phyloP scores from a whole-genome alignment of 768 basidiomycete genomes.

The Kwoniella mangroviensis region DNA sequence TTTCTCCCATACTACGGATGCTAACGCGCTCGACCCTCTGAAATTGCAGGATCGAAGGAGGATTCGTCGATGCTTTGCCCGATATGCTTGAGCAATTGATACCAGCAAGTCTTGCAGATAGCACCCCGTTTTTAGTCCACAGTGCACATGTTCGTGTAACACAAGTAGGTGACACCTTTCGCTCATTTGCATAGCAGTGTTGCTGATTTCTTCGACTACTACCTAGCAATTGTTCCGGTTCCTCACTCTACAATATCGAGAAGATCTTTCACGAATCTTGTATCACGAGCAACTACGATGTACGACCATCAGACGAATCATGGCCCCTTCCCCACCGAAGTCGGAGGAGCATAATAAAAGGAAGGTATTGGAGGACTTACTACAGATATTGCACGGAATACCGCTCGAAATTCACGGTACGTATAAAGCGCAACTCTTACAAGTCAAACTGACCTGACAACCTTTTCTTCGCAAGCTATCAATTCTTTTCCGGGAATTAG shows the following conservation, averaged over 20 bases:
- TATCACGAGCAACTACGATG: slow-evolving; percentile 1
- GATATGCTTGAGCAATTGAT: slow-evolving; percentile 8
- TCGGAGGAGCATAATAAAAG: slow-evolving; percentile 15
- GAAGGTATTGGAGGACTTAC: slow-evolving; percentile 6
- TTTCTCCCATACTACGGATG: not conserved
- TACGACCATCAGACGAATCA: not conserved
- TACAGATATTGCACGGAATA: slow-evolving; percentile 13
- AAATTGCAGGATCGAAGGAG: slow-evolving; percentile 3
- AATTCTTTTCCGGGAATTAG: slow-evolving; percentile 11
- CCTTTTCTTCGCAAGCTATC: not conserved
- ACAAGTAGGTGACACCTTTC: not conserved
- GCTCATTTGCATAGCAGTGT: not conserved
- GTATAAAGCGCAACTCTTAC: not conserved
- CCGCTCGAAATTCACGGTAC: slow-evolving; percentile 11
- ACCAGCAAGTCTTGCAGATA: slow-evolving; percentile 6
- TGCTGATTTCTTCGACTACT: not conserved
- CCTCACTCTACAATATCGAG: slow-evolving; percentile 6
- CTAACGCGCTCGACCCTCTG: not conserved
- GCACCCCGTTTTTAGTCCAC: slow-evolving; percentile 5
- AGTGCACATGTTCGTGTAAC: slow-evolving; percentile 14
- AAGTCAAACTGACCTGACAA: not conserved
- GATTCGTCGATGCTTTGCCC: slow-evolving; percentile 6
- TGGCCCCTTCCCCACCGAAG: not conserved
- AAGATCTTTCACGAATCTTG: slow-evolving; percentile 5
- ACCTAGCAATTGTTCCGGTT: slow-evolving; percentile 11